A percentile compares a stretch with the other conserved stretches of the same genome.
Conservation (phyloP, 2,329 filamentous ascomycete species). For the Colletotrichum orbiculare region DNA sequence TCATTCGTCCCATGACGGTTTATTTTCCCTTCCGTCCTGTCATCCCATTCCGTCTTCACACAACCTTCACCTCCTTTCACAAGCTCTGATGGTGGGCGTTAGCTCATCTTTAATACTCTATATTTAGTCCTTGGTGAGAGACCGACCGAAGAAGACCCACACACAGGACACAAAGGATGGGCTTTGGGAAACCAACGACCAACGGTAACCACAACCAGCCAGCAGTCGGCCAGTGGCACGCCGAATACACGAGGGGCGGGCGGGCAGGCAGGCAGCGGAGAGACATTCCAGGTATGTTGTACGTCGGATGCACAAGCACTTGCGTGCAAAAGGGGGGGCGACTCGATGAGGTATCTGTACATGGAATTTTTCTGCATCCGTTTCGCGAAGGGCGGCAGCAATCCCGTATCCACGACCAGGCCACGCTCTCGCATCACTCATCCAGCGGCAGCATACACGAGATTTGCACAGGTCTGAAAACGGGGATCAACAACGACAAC, state of each 20-base stretch:
- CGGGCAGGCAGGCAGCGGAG: conserved; percentile 12
- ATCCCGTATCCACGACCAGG: conserved; percentile 2
- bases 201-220: background rate
- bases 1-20: background rate
- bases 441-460: conserved; percentile 22
- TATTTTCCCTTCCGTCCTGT: conserved; percentile 5
- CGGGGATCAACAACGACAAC: conserved; percentile 25
- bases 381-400: conserved; percentile 19
- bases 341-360: conserved; percentile 16
- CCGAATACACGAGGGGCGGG: background rate
- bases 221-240: conserved; percentile 24
- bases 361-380: background rate
- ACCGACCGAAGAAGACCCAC: conserved; percentile 18
- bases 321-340: conserved; percentile 19
- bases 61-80: background rate
- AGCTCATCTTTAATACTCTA: conserved; percentile 22
- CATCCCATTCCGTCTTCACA: conserved; percentile 15
- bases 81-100: conserved; percentile 12
- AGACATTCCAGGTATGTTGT: conserved; percentile 29
- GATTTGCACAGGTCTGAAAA: conserved; percentile 32
- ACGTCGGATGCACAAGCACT: conserved; percentile 31
- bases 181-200: conserved; percentile 8
- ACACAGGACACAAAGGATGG: background rate
- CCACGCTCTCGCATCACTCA: background rate
- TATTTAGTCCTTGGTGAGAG: conserved; percentile 29